Percentiles rank a stretch among this genome's conserved stretches.
Evolutionary conservation across 345 rosid species (phyloP).

Genomic region (Gossypioides kirkii): DNA sequence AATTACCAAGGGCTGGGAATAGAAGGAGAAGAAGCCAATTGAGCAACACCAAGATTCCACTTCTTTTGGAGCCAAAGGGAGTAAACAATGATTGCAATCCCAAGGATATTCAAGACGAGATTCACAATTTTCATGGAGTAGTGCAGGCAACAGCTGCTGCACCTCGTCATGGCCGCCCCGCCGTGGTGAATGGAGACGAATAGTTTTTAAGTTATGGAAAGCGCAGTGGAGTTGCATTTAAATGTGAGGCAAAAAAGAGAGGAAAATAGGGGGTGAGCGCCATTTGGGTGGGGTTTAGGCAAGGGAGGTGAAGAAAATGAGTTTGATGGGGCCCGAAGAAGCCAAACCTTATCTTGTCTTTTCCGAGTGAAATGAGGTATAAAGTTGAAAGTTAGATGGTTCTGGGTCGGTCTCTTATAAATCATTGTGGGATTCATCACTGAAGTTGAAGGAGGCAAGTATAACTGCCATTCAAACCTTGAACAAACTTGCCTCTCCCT

Average conservation of each 20-base stretch:
- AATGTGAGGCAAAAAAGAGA: neutral
- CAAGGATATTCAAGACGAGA: conserved; percentile 27
- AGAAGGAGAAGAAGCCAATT: conserved; percentile 13
- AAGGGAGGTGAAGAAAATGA: neutral
- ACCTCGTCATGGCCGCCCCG: conserved; percentile 26
- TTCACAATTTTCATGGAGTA: conserved; percentile 27
- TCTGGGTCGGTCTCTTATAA: too few species aligned
- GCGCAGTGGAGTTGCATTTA: neutral
- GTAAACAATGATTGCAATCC: conserved; percentile 38
- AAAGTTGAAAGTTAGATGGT: too few species aligned
- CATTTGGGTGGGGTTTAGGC: too few species aligned
- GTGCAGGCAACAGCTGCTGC: conserved; percentile 40
- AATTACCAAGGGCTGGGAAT: conserved; percentile 47
- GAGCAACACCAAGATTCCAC: conserved; percentile 32
- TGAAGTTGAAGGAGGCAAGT: neutral
- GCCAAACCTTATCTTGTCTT: too few species aligned
- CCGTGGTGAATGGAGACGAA: neutral
- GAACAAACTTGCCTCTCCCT: neutral
- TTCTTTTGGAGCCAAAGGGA: conserved; percentile 51
- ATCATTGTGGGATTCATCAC: neutral
- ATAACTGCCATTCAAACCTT: neutral
- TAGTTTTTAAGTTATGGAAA: neutral
- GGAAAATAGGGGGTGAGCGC: neutral
- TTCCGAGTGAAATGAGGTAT: too few species aligned
- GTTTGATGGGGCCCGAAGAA: neutral